Base-by-base conservation (phyloP, 805 yeast species). In the Pichia thaimueangensis region DNA sequence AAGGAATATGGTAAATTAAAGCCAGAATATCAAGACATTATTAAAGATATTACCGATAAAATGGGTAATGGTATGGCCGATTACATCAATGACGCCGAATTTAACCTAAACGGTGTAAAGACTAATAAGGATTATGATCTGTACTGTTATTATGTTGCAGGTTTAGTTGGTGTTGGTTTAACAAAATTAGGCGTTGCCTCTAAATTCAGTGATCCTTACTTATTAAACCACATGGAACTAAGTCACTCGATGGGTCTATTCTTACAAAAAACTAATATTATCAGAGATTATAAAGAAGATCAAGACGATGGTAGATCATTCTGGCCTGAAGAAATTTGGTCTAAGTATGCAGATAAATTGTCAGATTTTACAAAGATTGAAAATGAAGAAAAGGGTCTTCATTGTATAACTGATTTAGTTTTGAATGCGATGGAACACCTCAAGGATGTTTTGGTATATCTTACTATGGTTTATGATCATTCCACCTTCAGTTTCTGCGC, bases 61-160 rank as follows among this genome's bases (percentile, higher is more conserved):
- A 93, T 93, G 98, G 98, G 97, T 45, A 79, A 86, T 52, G 98
- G 98, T 43, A 93, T 93, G 98, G 97, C 97, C 25, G 88, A 86
- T 57, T 93, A 89, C 64, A 79, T 85, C 41, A 68, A 74, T 54
- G 80, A 82, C 56, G 93, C 83, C 39, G 73, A 81, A 48, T 86
- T 86, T 67, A 87, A 86, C 60, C 59, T 74, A 51, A 77, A 78
- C 47, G 97, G 97, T 2, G 80, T 93, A 36, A 68, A 68, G 37
- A 86, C 96, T 1, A 60, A 85, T 35, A 69, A 74, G 47, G 97
- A 88, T 58, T 93, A 84, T 60, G 89, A 93, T 59, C 70, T 82
- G 47, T 93, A 93, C 69, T 93, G 99, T 65, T 89, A 89, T 65
- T 86, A 89, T 57, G 99, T 93, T 45, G 98, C 99, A 2, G 99